Conservation (phyloP, 352 stramenopile species). For the Globisporangium irregulare region DNA sequence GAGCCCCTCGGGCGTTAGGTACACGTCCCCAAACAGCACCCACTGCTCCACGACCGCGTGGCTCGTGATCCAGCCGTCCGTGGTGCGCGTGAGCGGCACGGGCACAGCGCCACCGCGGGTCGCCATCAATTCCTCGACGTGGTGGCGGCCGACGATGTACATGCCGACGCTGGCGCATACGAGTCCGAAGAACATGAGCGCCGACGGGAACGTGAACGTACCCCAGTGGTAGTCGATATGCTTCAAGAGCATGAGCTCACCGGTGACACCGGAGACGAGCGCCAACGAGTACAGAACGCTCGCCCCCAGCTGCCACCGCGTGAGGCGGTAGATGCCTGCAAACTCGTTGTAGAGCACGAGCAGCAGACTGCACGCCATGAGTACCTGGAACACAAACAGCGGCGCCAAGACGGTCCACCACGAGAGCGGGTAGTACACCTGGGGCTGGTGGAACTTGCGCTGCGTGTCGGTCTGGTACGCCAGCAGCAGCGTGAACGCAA, state of each 20-base stretch:
- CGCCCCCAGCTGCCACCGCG: conserved; percentile 64
- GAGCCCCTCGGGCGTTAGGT: conserved; percentile 59
- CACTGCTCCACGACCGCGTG: conserved; percentile 79
- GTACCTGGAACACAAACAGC: conserved; percentile 59
- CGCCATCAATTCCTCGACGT: conserved; percentile 81
- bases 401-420: conserved; percentile 72
- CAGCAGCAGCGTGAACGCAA: conserved; percentile 77
- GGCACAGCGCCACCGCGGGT: conserved; percentile 73
- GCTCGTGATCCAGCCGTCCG: conserved; percentile 77
- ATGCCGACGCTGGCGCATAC: conserved; percentile 69
- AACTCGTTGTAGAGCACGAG: conserved; percentile 82
- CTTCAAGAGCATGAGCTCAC: conserved; percentile 77
- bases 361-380: conserved; percentile 50
- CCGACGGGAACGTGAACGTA: conserved; percentile 68
- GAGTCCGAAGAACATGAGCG: conserved; percentile 75
- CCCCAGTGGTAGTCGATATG: conserved; percentile 73
- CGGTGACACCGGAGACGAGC: conserved; percentile 50
- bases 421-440: conserved; percentile 42
- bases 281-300: conserved; percentile 73
- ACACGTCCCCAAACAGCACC: conserved; percentile 80
- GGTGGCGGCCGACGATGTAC: conserved; percentile 78
- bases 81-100: conserved; percentile 73
- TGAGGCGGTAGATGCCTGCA: conserved; percentile 72
- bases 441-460: conserved; percentile 25
- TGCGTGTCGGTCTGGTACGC: conserved; percentile 72